Evolutionary conservation across 441 rosid genomes (phyloP), one percentile per base, ranked within the genome.

Genomic region (Erodium trifolium): DNA sequence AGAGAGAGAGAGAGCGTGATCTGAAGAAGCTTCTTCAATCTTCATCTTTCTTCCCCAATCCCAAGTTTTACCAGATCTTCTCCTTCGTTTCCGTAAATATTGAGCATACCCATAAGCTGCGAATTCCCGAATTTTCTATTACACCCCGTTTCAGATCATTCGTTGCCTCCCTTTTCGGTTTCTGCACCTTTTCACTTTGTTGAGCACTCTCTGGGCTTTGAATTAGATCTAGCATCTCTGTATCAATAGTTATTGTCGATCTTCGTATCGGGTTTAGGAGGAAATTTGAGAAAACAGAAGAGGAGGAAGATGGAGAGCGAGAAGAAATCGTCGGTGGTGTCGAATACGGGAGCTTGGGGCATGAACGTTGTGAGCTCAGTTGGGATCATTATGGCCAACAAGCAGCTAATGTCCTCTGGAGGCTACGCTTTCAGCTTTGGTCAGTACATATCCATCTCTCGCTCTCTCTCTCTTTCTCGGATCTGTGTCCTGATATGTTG

Each of bases 361-460:
- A 87, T 91, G 92, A 91, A 91, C 64, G 86, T 91, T 3, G 68
- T 90, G 29, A 91, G 93, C 77, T 91, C 97, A 68, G 93, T 88
- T 45, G 95, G 97, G 53, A 85, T 91, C 72, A 91, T 91, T 67
- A 87, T 91, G 93, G 93, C 90, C 23, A 91, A 88, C 79, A 91
- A 91, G 81, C 90, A 87, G 86, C 97, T 91, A 53, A 91, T 91
- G 97, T 82, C 95, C 16, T 55, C 88, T n/a, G 68, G 75, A 59
- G 96, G 97, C 64, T 91, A 82, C 77, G 86, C 72, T 76, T 91
- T 91, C 78, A 69, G 85, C 78, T 91, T 89, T 68, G 97, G 96
- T 91, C 74, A 63, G 82, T 62, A 47, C 41, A 63, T 39, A 62
- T 39, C 19, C 53, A 37, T 10, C 16, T 23, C n/a, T 3, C 57